Conservation (phyloP, 2,329 filamentous ascomycete species). For the Colletotrichum gigasporum region DNA sequence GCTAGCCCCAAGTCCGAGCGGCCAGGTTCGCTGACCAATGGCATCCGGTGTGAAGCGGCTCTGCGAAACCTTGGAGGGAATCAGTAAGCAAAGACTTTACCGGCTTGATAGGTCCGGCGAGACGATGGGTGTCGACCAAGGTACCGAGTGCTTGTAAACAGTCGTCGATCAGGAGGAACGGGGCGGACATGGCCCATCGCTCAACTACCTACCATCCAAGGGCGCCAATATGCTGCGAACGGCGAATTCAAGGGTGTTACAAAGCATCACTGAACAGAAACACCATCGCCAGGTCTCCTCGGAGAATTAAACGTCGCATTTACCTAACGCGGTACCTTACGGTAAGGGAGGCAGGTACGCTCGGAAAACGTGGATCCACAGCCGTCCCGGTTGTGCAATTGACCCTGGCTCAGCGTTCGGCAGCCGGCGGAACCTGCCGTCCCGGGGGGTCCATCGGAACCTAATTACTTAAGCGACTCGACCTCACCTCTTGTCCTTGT, state of each 20-base stretch:
- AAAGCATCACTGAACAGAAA: too few relatives aligned
- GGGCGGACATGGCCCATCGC: too few relatives aligned
- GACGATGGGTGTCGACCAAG: too few relatives aligned
- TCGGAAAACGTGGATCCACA: conserved; percentile 3
- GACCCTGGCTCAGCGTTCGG: neutral
- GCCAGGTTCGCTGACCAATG: neutral
- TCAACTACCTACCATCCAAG: too few relatives aligned
- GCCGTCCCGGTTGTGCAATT: neutral
- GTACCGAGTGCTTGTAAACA: too few relatives aligned
- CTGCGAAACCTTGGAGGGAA: neutral
- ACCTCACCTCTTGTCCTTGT: conserved; percentile 17
- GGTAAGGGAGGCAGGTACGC: too few relatives aligned
- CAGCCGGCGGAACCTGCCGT: conserved; percentile 22
- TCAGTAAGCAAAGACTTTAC: neutral
- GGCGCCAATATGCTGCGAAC: too few relatives aligned
- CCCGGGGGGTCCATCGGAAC: neutral
- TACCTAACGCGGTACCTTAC: neutral
- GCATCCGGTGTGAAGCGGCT: neutral
- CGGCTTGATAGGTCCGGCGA: neutral
- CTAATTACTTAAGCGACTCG: conserved; percentile 24
- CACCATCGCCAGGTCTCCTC: neutral
- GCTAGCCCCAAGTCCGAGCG: neutral
- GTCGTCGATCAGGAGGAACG: too few relatives aligned
- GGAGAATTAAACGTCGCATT: neutral
- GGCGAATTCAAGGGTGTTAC: too few relatives aligned